phyloP scores from a whole-genome alignment of 805 yeast genomes.

The Danielozyma ontarioensis region DNA sequence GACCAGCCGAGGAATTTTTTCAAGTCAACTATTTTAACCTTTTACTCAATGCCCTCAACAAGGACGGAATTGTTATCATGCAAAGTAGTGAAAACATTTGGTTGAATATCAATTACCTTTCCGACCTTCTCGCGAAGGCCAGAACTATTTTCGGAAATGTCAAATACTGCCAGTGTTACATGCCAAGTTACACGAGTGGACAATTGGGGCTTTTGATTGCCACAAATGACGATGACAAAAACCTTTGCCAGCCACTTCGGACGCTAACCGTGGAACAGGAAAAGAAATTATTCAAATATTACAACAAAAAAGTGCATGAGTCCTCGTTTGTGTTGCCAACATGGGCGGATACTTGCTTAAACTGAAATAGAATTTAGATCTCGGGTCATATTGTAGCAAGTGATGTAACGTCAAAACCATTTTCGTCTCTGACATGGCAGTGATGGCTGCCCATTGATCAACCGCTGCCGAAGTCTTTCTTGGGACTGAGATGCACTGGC shows the following conservation, averaged over 20 bases:
- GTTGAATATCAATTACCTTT: slow-evolving; percentile 56
- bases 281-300: slow-evolving; percentile 51
- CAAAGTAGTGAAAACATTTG: slow-evolving; percentile 75
- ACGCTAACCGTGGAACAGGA: slow-evolving; percentile 41
- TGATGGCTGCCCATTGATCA: no score
- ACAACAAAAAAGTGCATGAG: slow-evolving; percentile 59
- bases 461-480: no score
- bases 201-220: slow-evolving; percentile 78
- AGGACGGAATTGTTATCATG: slow-evolving; percentile 68
- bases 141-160: slow-evolving; percentile 54
- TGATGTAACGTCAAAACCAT: no score
- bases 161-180: slow-evolving; percentile 69
- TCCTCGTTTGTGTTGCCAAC: slow-evolving; percentile 76
- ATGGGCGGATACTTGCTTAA: slow-evolving; percentile 54
- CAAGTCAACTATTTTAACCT: slow-evolving; percentile 71
- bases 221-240: slow-evolving; percentile 45
- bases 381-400: no score
- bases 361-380: no score
- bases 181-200: slow-evolving; percentile 87
- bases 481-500: no score
- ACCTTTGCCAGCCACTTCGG: slow-evolving; percentile 51
- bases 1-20: slow-evolving; percentile 89
- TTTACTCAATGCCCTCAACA: slow-evolving; percentile 55
- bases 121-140: slow-evolving; percentile 44
- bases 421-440: no score